phyloP scores from a whole-genome alignment of 1,139 yeast species.

The Wickerhamomyces sp. region DNA sequence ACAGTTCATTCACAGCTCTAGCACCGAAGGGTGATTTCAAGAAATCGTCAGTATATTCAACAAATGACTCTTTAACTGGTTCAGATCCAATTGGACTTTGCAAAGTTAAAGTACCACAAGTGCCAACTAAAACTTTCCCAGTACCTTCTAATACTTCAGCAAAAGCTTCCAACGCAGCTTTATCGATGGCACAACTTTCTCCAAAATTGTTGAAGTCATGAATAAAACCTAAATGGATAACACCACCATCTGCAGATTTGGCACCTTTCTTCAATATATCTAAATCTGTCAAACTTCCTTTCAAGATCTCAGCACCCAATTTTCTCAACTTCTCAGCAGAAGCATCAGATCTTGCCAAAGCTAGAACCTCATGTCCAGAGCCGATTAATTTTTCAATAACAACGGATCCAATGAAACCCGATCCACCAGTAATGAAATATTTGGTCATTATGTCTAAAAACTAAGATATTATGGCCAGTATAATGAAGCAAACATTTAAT shows the following conservation, averaged over 20 bases:
- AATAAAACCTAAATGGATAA: slow-evolving; percentile 31
- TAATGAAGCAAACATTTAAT: no score
- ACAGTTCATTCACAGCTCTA: slow-evolving; percentile 11
- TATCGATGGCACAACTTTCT: slow-evolving; percentile 21
- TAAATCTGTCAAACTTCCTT: slow-evolving; percentile 26
- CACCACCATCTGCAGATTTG: slow-evolving; percentile 29
- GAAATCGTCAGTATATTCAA: neutral
- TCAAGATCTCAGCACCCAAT: slow-evolving; percentile 23
- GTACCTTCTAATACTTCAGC: slow-evolving; percentile 25
- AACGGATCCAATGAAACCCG: slow-evolving; percentile 25
- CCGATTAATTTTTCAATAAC: slow-evolving; percentile 16
- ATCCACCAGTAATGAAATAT: slow-evolving; percentile 28
- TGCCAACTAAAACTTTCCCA: slow-evolving; percentile 21
- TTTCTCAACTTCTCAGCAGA: slow-evolving; percentile 19
- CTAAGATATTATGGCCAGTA: no score
- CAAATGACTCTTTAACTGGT: slow-evolving; percentile 4
- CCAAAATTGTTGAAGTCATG: slow-evolving; percentile 24
- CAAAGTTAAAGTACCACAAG: slow-evolving; percentile 16
- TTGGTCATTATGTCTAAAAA: no score
- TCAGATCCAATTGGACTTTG: slow-evolving; percentile 7
- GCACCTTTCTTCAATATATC: slow-evolving; percentile 27
- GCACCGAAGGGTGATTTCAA: neutral
- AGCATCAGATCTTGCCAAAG: slow-evolving; percentile 25
- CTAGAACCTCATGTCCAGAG: slow-evolving; percentile 20
- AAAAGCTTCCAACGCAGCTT: slow-evolving; percentile 23